phyloP scores from a whole-genome alignment of 805 yeast species.

The Nakazawaea populi region DNA sequence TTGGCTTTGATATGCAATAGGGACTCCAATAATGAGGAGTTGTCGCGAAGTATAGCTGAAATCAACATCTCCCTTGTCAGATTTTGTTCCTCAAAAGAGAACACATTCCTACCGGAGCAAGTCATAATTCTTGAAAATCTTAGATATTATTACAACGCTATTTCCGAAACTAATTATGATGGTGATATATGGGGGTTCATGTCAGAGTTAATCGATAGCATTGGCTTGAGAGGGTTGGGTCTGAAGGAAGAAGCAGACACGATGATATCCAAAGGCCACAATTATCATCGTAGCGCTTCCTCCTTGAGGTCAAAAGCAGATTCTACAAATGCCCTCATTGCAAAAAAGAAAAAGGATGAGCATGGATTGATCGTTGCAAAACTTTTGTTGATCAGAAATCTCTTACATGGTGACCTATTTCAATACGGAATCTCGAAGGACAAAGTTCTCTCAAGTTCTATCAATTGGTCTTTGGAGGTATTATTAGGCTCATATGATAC shows the following conservation, averaged over 20 bases:
- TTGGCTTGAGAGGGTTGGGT: constrained; percentile 54
- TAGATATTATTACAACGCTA: constrained; percentile 45
- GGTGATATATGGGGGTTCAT: constrained; percentile 34
- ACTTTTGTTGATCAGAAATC: constrained; percentile 54
- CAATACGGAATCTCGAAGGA: constrained; percentile 23
- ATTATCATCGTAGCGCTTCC: not conserved
- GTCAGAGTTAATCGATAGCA: constrained; percentile 41
- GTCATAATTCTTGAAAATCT: constrained; percentile 53
- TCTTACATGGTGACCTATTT: constrained; percentile 35
- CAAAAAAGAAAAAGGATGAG: constrained; percentile 40
- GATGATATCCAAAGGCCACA: not conserved
- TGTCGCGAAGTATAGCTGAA: constrained; percentile 17
- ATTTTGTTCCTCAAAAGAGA: constrained; percentile 43
- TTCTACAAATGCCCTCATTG: constrained; percentile 22
- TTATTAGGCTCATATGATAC: constrained; percentile 45
- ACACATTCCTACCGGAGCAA: constrained; percentile 53
- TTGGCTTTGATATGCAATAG: constrained; percentile 24
- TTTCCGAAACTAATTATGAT: constrained; percentile 33
- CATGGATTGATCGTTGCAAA: constrained; percentile 52
- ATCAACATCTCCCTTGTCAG: constrained; percentile 28
- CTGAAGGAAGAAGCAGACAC: constrained; percentile 27
- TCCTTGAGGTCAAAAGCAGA: constrained; percentile 1
- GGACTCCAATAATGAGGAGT: constrained; percentile 5
- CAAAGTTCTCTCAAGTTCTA: constrained; percentile 37
- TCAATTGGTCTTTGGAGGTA: constrained; percentile 55